Evolutionary conservation across 2,329 filamentous ascomycete genomes (phyloP), one percentile per base, ranked within the genome.

Genomic region (Epichloe baconii): DNA sequence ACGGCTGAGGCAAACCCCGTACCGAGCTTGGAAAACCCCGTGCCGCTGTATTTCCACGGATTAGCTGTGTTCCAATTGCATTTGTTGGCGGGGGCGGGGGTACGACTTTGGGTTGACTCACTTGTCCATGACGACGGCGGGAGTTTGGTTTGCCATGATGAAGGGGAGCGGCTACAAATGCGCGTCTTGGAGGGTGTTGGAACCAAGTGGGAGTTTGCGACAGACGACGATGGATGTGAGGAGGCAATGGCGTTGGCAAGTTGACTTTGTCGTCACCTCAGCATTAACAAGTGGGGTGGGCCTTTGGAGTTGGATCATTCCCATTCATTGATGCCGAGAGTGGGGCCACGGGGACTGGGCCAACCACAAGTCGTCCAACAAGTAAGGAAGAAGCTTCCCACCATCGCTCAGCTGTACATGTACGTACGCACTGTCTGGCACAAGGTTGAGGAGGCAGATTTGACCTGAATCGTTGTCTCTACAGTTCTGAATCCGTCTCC

Each of bases 101-200:
- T 34, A 42, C 43, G 62, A 63, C 56, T 64, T 64, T 68, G 55
- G 64, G 79, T 87, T 72, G 64, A 79, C 88, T 74, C 85, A 96
- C 93, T 98, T 98, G 93, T 98, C 93, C 91, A 98, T 98, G 88
- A 98, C 93, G 96, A 98, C 93, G 87, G 93, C 93, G 64, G 93
- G 93, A 68, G 93, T 97, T 82, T 97, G 91, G 75, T 86, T 86
- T 68, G 93, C 91, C 93, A 98, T 98, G 61, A 53, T 62, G 62
- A 57, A 48, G 51, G 53, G 51, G 47, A 54, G 59, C 57, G 59
- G 57, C 58, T 55, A 52, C 53, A 43, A 37, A 49, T 53, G 55
- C 59, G 59, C 59, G 55, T 54, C 42, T 44, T 44, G 42, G 36
- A 49, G 49, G 49, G 34, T 23, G 31, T 44, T 12, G 7, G 31